These are phyloP conservation scores for Wakefieldia striispora DNA, from an alignment of 768 basidiomycete species.

Conservation along the genomic window DNA sequence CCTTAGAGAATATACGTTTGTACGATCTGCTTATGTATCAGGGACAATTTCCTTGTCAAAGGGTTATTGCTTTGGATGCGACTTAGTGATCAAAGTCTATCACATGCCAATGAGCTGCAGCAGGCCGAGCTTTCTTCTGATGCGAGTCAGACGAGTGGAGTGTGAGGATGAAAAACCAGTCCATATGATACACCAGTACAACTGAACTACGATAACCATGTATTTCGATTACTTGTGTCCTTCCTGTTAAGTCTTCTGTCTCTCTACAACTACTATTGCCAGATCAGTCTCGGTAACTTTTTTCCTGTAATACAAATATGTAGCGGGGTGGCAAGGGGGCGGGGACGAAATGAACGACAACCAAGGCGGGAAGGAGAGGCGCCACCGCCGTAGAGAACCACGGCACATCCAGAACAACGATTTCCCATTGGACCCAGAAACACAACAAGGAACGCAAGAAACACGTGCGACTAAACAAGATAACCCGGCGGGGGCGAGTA, in stretches of 20 bases:
- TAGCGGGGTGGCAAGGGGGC: conserved; percentile 4
- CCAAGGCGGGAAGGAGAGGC: conserved; percentile 1
- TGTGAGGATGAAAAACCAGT: conserved; percentile 2
- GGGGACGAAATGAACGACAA: conserved; percentile 12
- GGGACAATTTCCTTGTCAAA: background rate
- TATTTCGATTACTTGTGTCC: conserved; percentile 34
- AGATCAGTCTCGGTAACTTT: conserved; percentile 24
- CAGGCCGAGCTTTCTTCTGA: too few relatives aligned
- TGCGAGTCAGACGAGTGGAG: background rate
- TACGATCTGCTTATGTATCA: too few relatives aligned
- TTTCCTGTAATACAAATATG: conserved; percentile 24
- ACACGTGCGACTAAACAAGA: conserved; percentile 28
- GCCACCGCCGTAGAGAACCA: conserved; percentile 17
- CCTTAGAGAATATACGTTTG: too few relatives aligned
- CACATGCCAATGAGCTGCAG: too few relatives aligned
- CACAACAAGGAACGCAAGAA: conserved; percentile 23
- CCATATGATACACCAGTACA: conserved; percentile 32
- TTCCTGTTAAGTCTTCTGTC: conserved; percentile 19
- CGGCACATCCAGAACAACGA: conserved; percentile 16
- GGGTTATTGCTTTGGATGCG: background rate
- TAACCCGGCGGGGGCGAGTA: conserved; percentile 27
- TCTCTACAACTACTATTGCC: conserved; percentile 28
- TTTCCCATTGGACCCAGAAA: conserved; percentile 21
- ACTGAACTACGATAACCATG: conserved; percentile 23
- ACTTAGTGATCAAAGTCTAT: background rate